These are phyloP conservation scores for Microdochium trichocladiopsis DNA, from an alignment of 2,329 filamentous ascomycete species.

Conservation along the genomic window DNA sequence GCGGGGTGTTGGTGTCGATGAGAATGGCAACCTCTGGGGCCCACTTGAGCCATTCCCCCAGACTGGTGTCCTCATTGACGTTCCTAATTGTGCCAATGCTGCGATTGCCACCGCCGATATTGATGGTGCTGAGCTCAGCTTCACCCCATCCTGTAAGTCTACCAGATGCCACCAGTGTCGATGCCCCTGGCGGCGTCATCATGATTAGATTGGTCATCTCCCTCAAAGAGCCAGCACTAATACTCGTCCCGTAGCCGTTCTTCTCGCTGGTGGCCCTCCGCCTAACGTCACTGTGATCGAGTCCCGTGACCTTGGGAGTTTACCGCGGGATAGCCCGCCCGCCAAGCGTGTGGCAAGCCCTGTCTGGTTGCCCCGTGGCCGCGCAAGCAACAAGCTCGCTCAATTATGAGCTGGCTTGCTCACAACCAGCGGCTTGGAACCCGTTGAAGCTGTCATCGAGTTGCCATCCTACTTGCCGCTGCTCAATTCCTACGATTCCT, in stretches of 20 bases:
- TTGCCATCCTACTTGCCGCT: no score
- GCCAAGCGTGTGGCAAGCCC: not conserved
- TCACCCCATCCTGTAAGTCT: not conserved
- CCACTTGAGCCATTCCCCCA: constrained; percentile 29
- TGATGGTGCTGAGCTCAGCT: not conserved
- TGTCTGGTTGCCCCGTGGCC: not conserved
- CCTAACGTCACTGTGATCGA: not conserved
- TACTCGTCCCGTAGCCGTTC: not conserved
- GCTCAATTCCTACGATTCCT: no score
- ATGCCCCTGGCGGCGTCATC: no score
- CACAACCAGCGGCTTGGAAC: no score
- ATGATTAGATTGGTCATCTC: no score
- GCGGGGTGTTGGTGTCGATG: constrained; percentile 24
- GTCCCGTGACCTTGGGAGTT: no score
- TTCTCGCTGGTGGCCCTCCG: not conserved
- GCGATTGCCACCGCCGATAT: not conserved
- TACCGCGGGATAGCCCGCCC: no score
- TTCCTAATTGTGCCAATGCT: constrained; percentile 7
- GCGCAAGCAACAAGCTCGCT: not conserved
- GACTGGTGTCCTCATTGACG: constrained; percentile 22
- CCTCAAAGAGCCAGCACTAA: no score
- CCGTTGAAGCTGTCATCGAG: no score
- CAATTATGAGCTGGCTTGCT: not conserved
- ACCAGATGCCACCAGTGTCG: not conserved
- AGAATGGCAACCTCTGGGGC: constrained; percentile 25